phyloP scores from a whole-genome alignment of 1,284 basidiomycete genomes.

The Leccinum ponderosum region DNA sequence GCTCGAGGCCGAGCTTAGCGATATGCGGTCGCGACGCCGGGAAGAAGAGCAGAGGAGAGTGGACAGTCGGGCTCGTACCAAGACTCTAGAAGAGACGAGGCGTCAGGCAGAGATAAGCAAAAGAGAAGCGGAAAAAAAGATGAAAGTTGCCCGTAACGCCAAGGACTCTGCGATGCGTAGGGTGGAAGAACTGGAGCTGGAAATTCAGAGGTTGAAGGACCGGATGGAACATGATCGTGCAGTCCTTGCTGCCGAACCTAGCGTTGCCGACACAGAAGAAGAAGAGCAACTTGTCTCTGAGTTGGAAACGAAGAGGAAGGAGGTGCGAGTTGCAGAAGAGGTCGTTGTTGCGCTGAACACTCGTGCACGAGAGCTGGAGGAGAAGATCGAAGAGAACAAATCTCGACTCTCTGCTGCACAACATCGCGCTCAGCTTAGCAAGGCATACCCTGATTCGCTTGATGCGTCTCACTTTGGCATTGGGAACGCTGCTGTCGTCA shows the following conservation, averaged over 20 bases:
- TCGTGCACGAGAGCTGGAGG: constrained; percentile 62
- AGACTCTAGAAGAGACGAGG: constrained; percentile 85
- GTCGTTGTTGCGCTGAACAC: constrained; percentile 53
- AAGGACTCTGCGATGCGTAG: constrained; percentile 67
- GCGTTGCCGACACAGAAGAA: constrained; percentile 41
- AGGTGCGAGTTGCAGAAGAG: constrained; percentile 75
- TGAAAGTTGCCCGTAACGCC: constrained; percentile 67
- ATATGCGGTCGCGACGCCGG: constrained; percentile 74
- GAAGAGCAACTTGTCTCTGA: constrained; percentile 53
- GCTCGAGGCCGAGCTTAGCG: constrained; percentile 74
- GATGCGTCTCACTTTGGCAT: constrained; percentile 3
- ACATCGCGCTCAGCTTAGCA: constrained; percentile 51
- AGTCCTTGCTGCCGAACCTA: constrained; percentile 48
- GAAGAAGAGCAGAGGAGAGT: constrained; percentile 79
- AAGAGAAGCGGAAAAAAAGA: constrained; percentile 85
- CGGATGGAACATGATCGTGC: constrained; percentile 53
- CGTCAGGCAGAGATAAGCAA: constrained; percentile 77
- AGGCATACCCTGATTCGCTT: constrained; percentile 33
- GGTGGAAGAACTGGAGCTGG: constrained; percentile 65
- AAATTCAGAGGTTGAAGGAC: constrained; percentile 64
- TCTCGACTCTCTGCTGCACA: constrained; percentile 51
- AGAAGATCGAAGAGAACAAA: constrained; percentile 52
- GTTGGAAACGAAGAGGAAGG: constrained; percentile 60
- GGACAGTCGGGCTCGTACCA: constrained; percentile 81
- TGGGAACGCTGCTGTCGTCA: constrained; percentile 7